Conservation (phyloP, 352 stramenopile species). For the Pythium phragmiticola region DNA sequence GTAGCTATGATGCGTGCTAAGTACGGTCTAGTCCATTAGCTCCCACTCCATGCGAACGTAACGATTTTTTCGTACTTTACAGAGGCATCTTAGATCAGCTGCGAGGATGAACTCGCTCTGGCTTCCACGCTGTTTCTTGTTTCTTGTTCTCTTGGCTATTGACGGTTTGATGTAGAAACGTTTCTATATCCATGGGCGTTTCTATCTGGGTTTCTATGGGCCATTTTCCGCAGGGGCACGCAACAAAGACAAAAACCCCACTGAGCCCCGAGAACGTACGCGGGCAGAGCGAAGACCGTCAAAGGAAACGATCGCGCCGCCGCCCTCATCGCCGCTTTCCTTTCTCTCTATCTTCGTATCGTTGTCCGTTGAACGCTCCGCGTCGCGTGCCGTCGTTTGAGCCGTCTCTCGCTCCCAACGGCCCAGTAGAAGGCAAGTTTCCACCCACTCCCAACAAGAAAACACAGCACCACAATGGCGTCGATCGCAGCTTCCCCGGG, state of each 20-base stretch:
- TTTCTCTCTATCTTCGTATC: neutral
- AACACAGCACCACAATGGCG: conserved; percentile 39
- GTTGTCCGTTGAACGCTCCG: neutral
- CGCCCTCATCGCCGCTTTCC: no score
- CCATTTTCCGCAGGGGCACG: conserved; percentile 6
- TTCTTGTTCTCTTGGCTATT: conserved; percentile 10
- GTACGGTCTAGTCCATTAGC: conserved; percentile 7
- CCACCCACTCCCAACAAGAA: neutral
- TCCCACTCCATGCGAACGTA: neutral
- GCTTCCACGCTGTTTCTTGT: conserved; percentile 14
- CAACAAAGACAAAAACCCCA: conserved; percentile 4
- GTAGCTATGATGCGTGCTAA: conserved; percentile 7
- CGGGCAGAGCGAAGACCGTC: conserved; percentile 10
- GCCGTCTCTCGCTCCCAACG: conserved; percentile 4
- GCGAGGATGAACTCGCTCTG: conserved; percentile 15
- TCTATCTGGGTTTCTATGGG: conserved; percentile 28
- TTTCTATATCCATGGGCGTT: conserved; percentile 26
- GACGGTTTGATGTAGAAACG: conserved; percentile 2
- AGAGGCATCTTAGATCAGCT: neutral
- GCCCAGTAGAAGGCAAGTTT: neutral
- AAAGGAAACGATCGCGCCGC: conserved; percentile 21
- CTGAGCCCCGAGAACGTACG: neutral
- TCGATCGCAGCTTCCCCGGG: conserved; percentile 74
- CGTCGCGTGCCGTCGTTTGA: conserved; percentile 1
- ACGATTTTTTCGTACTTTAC: conserved; percentile 11